Base-by-base conservation (phyloP, 1,284 basidiomycete genomes). In the Papiliotrema terrestris region DNA sequence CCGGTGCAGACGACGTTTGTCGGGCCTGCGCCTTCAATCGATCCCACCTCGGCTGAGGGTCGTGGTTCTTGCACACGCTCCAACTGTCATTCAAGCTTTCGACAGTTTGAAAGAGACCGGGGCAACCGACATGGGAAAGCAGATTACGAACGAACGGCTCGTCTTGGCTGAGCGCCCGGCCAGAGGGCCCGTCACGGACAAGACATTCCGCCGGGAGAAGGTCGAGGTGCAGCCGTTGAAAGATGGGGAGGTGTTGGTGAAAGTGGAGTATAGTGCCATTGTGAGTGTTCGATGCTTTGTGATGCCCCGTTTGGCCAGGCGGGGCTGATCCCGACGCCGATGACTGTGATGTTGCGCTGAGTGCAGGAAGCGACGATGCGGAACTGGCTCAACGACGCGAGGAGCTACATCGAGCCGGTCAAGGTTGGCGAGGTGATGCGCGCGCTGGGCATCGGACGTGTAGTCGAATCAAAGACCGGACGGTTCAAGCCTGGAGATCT, bases 401-500 rank as follows among this genome's bases (percentile, higher is more conserved):
- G 87, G 49, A 85, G 69, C 23, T 81, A 81, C 62, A 65, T 81
- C 35, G 74, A 75, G 3, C 80, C 80, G 8, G 89, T 94, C 11
- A 78, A 89, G 74, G 86, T 94, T 58, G 88, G 88, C 23, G 88
- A 86, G 72, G 84, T 85, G 25, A 80, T 95, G 91, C 83, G 91
- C 25, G 84, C 87, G 0, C 60, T 63, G 2, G 88, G 83, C 3
- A 74, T 94, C 19, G 91, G 86, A 26, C 81, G 83, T 23, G 84
- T 95, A 23, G 70, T 89, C 44, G 77, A 81, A 52, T 81, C 78
- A 2, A 86, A 86, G 1, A 52, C 65, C 26, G 42, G 73, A 61
- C 74, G 73, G 48, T 80, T 86, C 66, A 76, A 78, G 55, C 78
- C 78, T n/a, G 89, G 88, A 14, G 86, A 91, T 62, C 62, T 83